phyloP scores from a whole-genome alignment of 306 rosid genomes.

The Vachellia pachyceras region DNA sequence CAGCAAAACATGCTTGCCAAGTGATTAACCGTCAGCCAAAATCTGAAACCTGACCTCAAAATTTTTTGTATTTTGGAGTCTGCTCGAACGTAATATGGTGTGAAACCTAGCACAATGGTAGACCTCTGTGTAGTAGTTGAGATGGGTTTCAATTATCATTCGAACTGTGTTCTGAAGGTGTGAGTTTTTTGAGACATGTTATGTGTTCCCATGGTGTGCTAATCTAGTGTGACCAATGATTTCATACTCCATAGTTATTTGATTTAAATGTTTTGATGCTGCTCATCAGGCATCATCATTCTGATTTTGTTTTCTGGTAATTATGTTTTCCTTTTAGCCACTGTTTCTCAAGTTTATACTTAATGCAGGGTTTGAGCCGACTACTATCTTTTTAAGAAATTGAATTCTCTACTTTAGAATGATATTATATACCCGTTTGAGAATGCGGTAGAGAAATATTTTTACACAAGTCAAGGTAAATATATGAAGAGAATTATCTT shows the following conservation, averaged over 20 bases:
- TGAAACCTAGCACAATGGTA: background rate
- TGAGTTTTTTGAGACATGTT: background rate
- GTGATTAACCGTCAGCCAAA: slow-evolving; percentile 38
- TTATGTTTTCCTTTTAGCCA: background rate
- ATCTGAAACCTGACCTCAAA: slow-evolving; percentile 38
- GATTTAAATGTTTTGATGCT: background rate
- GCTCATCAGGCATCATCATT: background rate
- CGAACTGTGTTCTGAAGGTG: background rate
- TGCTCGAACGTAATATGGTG: background rate
- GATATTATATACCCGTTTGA: no score
- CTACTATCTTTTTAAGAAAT: background rate
- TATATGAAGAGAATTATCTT: no score
- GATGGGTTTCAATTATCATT: slow-evolving; percentile 12
- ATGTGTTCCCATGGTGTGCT: slow-evolving; percentile 46
- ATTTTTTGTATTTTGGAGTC: background rate
- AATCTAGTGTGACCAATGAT: slow-evolving; percentile 18
- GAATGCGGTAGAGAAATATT: no score
- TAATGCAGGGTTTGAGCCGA: background rate
- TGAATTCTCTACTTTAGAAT: background rate
- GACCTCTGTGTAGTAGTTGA: slow-evolving; percentile 48
- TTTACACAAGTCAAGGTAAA: no score
- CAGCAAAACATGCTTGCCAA: slow-evolving; percentile 70
- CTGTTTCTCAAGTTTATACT: background rate
- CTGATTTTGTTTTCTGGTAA: background rate
- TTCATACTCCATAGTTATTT: background rate